Conservation (phyloP, 192 early-diverging fungal species). For the Rhizoclosmatium globosum region DNA sequence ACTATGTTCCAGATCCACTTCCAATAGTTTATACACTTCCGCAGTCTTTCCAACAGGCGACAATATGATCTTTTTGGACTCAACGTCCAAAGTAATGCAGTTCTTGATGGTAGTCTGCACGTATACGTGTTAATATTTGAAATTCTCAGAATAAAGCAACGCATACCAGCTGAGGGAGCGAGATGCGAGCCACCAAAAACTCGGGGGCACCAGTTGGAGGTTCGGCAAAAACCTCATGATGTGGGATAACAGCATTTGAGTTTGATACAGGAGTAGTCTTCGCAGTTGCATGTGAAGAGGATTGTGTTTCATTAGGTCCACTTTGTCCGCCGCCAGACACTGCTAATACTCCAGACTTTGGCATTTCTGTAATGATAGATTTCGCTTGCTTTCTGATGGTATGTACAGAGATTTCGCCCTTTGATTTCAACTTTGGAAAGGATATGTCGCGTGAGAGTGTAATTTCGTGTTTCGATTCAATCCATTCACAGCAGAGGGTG, state of each 20-base stretch:
- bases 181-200: conserved; percentile 30
- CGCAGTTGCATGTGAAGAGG: neutral
- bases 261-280: neutral
- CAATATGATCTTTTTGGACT: neutral
- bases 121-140: neutral
- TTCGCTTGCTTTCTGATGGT: conserved; percentile 45
- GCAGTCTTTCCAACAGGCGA: conserved; percentile 1
- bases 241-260: neutral
- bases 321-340: neutral
- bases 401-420: conserved; percentile 62
- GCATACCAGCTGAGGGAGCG: conserved; percentile 18
- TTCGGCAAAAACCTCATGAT: conserved; percentile 30
- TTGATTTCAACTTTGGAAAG: conserved; percentile 56
- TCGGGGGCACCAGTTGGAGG: conserved; percentile 13
- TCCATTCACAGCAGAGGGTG: conserved; percentile 69
- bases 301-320: neutral
- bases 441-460: conserved; percentile 63
- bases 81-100: conserved; percentile 12
- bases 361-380: conserved; percentile 35
- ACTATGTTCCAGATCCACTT: neutral
- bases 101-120: conserved; percentile 21
- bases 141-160: neutral
- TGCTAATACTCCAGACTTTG: neutral
- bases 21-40: conserved; percentile 1
- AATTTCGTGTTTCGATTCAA: conserved; percentile 68